Base-by-base conservation (phyloP, 1,139 yeast species). In the Protomyces arabidopsidicola region DNA sequence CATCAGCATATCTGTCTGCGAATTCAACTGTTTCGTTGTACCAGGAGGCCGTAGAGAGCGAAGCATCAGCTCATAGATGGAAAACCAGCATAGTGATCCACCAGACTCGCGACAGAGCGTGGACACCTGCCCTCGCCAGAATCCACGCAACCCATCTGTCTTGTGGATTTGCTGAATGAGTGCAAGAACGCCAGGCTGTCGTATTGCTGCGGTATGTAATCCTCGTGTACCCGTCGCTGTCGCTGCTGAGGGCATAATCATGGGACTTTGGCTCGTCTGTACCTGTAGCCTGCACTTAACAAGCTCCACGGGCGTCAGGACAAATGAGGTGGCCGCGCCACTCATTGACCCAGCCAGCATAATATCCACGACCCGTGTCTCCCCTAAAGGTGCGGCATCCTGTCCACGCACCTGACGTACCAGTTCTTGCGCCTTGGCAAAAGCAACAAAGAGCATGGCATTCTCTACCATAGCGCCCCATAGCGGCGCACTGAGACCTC, bases 1-100 rank as follows among this genome's bases (percentile, higher is more conserved):
- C 1, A 81, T 65, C 70, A 91, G 76, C 34, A 86, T 74, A 69
- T 87, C 88, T 66, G 80, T 71, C 9, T 83, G 80, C 12, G 82
- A 77, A 58, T 75, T 76, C 16, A 65, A 67, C 48, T 73, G 76
- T 48, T 55, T 51, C 12, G 60, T 45, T 20, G 52, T 55, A 14
- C 42, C 55, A 16, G 55, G 12, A 5, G 64, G 55, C 64, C 78
- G 76, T 60, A 86, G 77, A 35, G 73, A 69, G 3, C 74, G 74
- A 51, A 80, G 77, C 51, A 83, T 76, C 58, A 79, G 76, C 72
- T 90, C 97, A 73, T 90, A 90, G 39, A 93, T 83, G 0, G 96
- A 95, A 75, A 91, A 91, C 97, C 97, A 91, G 2, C 93, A 85
- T 2, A 96, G 89, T 1, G 97, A 88, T 5, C 98, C 98, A 31